phyloP scores from a whole-genome alignment of 371 early-diverging fungal genomes.

The Umbelopsis sp. region DNA sequence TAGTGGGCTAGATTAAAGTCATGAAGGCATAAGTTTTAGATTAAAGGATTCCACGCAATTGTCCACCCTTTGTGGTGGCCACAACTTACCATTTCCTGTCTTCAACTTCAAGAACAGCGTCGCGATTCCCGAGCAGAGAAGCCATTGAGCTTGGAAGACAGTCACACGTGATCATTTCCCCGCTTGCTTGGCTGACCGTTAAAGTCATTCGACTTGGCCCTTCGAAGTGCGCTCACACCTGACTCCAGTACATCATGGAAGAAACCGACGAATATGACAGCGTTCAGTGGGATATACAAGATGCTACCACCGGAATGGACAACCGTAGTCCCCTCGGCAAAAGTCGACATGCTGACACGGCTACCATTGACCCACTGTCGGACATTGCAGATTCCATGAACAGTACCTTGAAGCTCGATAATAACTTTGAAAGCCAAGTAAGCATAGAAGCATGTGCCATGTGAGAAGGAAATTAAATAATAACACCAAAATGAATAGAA shows the following conservation, averaged over 20 bases:
- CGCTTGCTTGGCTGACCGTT: background rate
- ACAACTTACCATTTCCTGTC: background rate
- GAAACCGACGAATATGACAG: conserved; percentile 35
- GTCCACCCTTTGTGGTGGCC: background rate
- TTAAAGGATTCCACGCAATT: background rate
- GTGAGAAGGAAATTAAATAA: background rate
- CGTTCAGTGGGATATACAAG: conserved; percentile 42
- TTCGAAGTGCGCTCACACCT: background rate
- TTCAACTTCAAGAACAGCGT: background rate
- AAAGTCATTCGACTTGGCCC: background rate
- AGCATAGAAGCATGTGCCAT: background rate
- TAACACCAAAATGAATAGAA: background rate
- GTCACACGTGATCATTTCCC: background rate
- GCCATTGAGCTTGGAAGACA: background rate
- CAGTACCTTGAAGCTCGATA: conserved; percentile 8
- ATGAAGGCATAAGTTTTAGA: background rate
- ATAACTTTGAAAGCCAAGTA: background rate
- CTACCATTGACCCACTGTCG: conserved; percentile 12
- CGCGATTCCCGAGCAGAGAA: background rate
- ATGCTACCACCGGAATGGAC: conserved; percentile 10
- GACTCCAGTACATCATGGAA: background rate
- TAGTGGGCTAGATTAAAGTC: conserved; percentile 50
- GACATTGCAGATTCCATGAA: conserved; percentile 16
- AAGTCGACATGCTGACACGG: background rate
- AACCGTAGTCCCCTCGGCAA: background rate